A percentile compares a stretch with the other conserved stretches of the same genome.
Conservation (phyloP, 2,329 filamentous ascomycete genomes). For the Fusarium lateritium region DNA sequence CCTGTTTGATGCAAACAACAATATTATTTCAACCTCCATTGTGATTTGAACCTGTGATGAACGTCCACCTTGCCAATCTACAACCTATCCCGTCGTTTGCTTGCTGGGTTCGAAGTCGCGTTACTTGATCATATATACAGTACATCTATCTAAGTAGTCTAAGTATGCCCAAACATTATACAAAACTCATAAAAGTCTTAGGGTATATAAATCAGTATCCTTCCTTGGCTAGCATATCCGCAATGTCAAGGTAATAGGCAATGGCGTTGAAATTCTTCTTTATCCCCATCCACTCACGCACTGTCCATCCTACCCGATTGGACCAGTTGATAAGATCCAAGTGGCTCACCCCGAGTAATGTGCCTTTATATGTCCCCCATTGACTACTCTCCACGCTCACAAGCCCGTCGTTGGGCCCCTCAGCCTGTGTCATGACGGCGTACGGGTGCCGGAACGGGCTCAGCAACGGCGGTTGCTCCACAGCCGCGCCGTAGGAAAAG, state of each 20-base stretch:
- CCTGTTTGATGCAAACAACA: conserved; percentile 49
- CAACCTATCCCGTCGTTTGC: no score
- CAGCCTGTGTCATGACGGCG: conserved; percentile 62
- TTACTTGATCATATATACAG: conserved; percentile 1
- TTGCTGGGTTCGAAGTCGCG: not conserved
- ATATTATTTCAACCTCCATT: not conserved
- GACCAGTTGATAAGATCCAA: conserved; percentile 79
- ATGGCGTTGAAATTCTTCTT: conserved; percentile 75
- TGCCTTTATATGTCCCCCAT: conserved; percentile 77
- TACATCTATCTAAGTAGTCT: conserved; percentile 11
- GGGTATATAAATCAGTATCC: conserved; percentile 58
- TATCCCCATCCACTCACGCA: conserved; percentile 67
- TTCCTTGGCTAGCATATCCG: conserved; percentile 80
- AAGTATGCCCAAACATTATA: conserved; percentile 1
- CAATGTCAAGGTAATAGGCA: conserved; percentile 76
- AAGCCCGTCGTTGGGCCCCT: conserved; percentile 77
- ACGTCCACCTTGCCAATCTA: no score
- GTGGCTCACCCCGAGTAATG: conserved; percentile 73
- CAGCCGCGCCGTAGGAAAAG: conserved; percentile 73
- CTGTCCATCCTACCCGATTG: conserved; percentile 70
- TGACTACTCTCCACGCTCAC: conserved; percentile 74
- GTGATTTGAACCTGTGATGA: not conserved
- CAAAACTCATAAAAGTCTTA: not conserved
- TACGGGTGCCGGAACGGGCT: conserved; percentile 74
- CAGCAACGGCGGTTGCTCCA: conserved; percentile 67